phyloP scores from a whole-genome alignment of 345 rosid genomes.

The Anacardium occidentale region DNA sequence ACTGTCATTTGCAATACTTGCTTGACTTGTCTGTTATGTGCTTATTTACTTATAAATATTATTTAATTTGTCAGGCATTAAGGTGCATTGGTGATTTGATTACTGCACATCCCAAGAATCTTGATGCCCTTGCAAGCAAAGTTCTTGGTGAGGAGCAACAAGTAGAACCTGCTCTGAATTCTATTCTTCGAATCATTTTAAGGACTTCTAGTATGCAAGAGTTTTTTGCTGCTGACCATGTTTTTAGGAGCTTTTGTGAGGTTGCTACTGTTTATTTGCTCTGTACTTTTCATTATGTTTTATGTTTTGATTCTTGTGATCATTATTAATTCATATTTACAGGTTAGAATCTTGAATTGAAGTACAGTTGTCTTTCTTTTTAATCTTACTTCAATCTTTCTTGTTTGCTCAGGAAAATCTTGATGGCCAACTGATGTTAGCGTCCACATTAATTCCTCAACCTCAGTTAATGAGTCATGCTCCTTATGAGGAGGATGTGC shows the following conservation, averaged over 20 bases:
- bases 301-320: conserved; percentile 5
- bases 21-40: neutral
- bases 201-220: conserved; percentile 84
- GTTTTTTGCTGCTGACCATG: conserved; percentile 85
- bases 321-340: neutral
- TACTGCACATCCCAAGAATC: conserved; percentile 72
- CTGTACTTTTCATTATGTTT: neutral
- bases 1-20: neutral
- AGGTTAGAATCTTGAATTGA: neutral
- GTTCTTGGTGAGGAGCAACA: conserved; percentile 90
- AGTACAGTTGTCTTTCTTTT: conserved; percentile 14
- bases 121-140: conserved; percentile 80
- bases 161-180: conserved; percentile 89
- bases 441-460: conserved; percentile 90
- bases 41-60: conserved; percentile 20
- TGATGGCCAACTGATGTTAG: conserved; percentile 91
- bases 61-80: conserved; percentile 56
- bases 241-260: conserved; percentile 91
- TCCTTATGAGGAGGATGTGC: conserved; percentile 79
- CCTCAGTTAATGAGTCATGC: conserved; percentile 56
- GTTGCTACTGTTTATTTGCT: conserved; percentile 38
- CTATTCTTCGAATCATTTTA: conserved; percentile 84
- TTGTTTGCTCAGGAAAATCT: conserved; percentile 55
- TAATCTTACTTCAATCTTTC: conserved; percentile 17
- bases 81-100: conserved; percentile 79